Percentiles rank a stretch among this genome's conserved stretches.
Evolutionary conservation across 108 stramenopile species (phyloP).

Genomic region (Discostella pseudostelligera): DNA sequence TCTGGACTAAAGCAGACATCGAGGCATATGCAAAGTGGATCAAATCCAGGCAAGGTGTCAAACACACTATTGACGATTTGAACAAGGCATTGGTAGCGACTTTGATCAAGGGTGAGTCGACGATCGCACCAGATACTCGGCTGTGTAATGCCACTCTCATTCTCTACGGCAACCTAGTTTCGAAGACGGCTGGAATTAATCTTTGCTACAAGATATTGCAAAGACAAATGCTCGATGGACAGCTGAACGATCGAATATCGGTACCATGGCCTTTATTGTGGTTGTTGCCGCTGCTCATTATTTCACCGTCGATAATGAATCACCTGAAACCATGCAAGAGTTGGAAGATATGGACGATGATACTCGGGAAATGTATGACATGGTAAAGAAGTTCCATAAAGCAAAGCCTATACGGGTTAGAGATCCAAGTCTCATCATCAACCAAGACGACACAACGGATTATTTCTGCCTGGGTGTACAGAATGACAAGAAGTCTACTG

Average conservation of each 20-base stretch:
- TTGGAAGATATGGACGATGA: not conserved
- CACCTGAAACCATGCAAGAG: not conserved
- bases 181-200: too few relatives aligned
- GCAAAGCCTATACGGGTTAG: conserved; percentile 3
- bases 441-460: conserved; percentile 1
- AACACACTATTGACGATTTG: too few relatives aligned
- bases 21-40: too few relatives aligned
- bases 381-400: conserved; percentile 4
- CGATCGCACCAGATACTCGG: too few relatives aligned
- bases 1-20: too few relatives aligned
- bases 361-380: not conserved
- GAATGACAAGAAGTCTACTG: not conserved
- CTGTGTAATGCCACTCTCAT: too few relatives aligned
- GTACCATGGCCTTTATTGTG: conserved; percentile 4
- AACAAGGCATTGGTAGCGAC: too few relatives aligned
- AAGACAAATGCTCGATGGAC: conserved; percentile 5
- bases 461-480: conserved; percentile 3
- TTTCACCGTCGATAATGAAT: not conserved
- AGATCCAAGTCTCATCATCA: not conserved
- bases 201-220: not conserved
- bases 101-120: too few relatives aligned
- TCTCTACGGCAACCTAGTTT: too few relatives aligned
- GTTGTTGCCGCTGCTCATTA: not conserved
- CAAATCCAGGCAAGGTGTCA: too few relatives aligned
- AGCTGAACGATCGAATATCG: conserved; percentile 5